Evolutionary conservation across 2,329 filamentous ascomycete genomes (phyloP).

Genomic region (Aspergillus sp.): DNA sequence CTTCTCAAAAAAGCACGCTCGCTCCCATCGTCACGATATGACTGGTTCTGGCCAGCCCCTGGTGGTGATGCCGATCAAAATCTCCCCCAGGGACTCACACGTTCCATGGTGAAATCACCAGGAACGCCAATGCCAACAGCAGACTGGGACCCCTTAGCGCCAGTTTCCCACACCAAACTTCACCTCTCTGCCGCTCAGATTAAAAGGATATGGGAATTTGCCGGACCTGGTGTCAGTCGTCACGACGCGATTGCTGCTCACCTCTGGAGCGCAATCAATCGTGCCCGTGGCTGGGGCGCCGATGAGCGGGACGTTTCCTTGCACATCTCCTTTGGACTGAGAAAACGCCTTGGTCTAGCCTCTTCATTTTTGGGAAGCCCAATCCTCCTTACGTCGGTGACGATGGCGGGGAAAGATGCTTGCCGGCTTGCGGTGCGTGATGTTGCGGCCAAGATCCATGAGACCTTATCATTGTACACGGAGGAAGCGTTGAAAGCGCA

Average conservation of each 20-base stretch:
- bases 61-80: conserved; percentile 8
- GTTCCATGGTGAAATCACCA: conserved; percentile 28
- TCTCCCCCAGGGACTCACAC: conserved; percentile 11
- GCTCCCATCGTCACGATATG: conserved; percentile 49
- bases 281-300: conserved; percentile 30
- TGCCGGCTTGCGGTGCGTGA: neutral
- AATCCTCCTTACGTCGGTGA: neutral
- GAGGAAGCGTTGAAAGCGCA: conserved; percentile 39
- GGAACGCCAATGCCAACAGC: conserved; percentile 39
- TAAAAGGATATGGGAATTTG: neutral
- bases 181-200: conserved; percentile 42
- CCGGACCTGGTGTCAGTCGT: conserved; percentile 34
- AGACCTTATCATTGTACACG: conserved; percentile 35
- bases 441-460: conserved; percentile 31
- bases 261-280: conserved; percentile 47
- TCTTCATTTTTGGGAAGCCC: neutral
- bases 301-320: conserved; percentile 5
- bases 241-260: conserved; percentile 51
- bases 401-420: neutral
- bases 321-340: neutral
- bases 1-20: conserved; percentile 22
- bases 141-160: conserved; percentile 41
- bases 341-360: neutral
- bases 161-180: conserved; percentile 35
- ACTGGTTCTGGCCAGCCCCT: conserved; percentile 44